A percentile compares a stretch with the other conserved stretches of the same genome.
Evolutionary conservation across 345 rosid species (phyloP).

Genomic region (Eucalyptus paniculata): DNA sequence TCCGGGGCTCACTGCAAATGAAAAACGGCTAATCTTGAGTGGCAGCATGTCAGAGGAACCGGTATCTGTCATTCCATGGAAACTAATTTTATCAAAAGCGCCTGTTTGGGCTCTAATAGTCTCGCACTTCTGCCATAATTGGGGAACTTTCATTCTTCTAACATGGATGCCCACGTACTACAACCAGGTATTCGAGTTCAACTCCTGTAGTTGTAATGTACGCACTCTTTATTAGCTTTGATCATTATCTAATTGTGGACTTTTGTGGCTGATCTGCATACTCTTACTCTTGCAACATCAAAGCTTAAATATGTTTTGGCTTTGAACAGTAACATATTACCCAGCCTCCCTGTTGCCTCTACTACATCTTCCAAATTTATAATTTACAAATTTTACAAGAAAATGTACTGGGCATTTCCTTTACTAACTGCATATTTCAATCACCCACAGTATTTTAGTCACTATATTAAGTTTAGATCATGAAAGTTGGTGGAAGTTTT

Average conservation of each 20-base stretch:
- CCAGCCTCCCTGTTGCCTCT: background rate
- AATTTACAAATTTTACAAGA: background rate
- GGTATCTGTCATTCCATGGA: constrained; percentile 89
- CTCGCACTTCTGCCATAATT: constrained; percentile 96
- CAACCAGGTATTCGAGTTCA: constrained; percentile 55
- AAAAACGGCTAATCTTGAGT: constrained; percentile 54
- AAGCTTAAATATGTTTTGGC: background rate
- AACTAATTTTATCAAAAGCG: constrained; percentile 75
- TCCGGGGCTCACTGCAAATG: constrained; percentile 54
- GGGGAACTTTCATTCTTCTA: constrained; percentile 95
- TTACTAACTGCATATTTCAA: background rate
- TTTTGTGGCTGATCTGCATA: background rate
- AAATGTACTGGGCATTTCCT: background rate
- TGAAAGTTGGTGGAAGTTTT: background rate
- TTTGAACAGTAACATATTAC: background rate
- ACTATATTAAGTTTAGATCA: background rate
- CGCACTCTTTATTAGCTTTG: background rate
- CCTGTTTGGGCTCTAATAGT: constrained; percentile 97
- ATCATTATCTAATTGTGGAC: background rate
- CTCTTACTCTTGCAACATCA: background rate
- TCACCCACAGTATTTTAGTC: background rate
- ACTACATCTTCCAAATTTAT: background rate
- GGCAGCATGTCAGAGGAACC: constrained; percentile 64
- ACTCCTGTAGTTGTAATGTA: background rate
- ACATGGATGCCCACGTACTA: constrained; percentile 99